These are phyloP conservation scores for Sequoia sempervirens DNA, from an alignment of 75 land plant species.

Conservation along the genomic window DNA sequence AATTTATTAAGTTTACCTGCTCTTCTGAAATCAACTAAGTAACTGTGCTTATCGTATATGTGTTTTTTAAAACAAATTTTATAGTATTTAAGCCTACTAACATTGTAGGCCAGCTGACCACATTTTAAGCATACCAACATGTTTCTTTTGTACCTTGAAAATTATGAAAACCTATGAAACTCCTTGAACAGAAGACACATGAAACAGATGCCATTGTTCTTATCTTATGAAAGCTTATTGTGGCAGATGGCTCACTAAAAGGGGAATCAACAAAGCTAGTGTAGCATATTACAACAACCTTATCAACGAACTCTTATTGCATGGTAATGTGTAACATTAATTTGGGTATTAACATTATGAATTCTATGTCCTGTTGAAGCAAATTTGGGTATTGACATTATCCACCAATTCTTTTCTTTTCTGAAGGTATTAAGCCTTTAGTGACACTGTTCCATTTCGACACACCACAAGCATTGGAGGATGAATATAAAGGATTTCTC, in stretches of 20 bases:
- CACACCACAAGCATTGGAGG: slow-evolving; percentile 28
- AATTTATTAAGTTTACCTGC: too few species aligned
- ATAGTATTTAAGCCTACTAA: background rate
- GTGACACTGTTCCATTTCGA: slow-evolving; percentile 31
- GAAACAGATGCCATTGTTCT: background rate
- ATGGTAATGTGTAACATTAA: slow-evolving; percentile 10
- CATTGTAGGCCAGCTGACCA: background rate
- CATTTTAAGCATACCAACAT: background rate
- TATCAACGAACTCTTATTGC: slow-evolving; percentile 19
- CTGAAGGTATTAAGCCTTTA: slow-evolving; percentile 29
- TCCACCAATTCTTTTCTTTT: background rate
- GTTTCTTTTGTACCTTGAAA: too few species aligned
- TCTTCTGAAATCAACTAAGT: too few species aligned
- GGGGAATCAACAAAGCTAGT: slow-evolving; percentile 26
- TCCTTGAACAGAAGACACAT: too few species aligned
- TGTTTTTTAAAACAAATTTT: too few species aligned
- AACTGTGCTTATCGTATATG: too few species aligned
- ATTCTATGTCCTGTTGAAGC: background rate
- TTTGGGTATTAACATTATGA: background rate
- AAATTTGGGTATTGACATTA: background rate
- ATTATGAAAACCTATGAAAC: too few species aligned
- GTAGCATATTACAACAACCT: slow-evolving; percentile 33
- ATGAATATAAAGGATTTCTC: slow-evolving; percentile 29
- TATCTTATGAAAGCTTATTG: background rate
- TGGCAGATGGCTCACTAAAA: background rate